These are phyloP conservation scores for Drosera spatulata DNA, from an alignment of 179 eudicot genomes.

Conservation along the genomic window DNA sequence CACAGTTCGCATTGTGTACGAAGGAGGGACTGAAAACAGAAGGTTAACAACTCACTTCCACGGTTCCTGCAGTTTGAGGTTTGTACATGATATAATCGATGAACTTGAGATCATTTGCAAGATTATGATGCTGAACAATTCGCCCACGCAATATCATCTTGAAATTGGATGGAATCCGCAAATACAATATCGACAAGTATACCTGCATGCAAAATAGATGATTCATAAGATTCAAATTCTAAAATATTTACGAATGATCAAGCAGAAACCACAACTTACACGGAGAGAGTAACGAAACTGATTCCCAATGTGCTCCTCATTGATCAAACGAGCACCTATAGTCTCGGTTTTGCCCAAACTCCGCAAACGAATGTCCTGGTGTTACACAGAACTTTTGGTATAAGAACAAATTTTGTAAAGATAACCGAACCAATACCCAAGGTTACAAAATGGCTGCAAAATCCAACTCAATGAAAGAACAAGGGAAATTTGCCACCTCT, in stretches of 20 bases:
- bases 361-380: too few relatives aligned
- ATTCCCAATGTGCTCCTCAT: slow-evolving; percentile 60
- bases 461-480: too few relatives aligned
- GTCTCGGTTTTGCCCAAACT: too few relatives aligned
- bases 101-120: slow-evolving; percentile 62
- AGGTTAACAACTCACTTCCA: slow-evolving; percentile 33
- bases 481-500: too few relatives aligned
- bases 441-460: too few relatives aligned
- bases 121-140: slow-evolving; percentile 55
- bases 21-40: too few relatives aligned
- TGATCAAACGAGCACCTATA: too few relatives aligned
- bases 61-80: slow-evolving; percentile 53
- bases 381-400: too few relatives aligned
- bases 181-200: slow-evolving; percentile 66
- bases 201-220: slow-evolving; percentile 27
- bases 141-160: slow-evolving; percentile 55
- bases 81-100: slow-evolving; percentile 62
- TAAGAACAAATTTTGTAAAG: too few relatives aligned
- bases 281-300: slow-evolving; percentile 64
- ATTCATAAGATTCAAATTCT: slow-evolving; percentile 1
- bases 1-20: too few relatives aligned
- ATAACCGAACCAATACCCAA: too few relatives aligned
- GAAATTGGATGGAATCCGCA: slow-evolving; percentile 57
- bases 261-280: slow-evolving; percentile 31
- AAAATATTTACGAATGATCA: not conserved